Evolutionary conservation across 2,329 filamentous ascomycete genomes (phyloP).

Genomic region (Ceratocystis diversiconidia): DNA sequence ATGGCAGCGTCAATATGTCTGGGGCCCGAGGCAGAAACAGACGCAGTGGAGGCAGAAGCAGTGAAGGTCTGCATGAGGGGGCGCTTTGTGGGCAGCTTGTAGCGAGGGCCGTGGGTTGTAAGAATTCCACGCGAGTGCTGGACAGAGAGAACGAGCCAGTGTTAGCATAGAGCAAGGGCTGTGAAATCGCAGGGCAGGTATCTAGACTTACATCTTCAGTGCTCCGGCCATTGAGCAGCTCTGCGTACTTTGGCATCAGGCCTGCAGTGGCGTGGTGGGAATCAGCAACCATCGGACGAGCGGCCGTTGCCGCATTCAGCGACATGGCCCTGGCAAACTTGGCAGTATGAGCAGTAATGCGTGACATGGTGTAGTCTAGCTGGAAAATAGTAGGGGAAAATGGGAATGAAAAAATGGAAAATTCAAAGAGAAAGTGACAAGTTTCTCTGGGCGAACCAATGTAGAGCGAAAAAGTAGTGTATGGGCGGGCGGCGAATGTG

Average conservation of each 20-base stretch:
- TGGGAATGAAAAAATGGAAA: neutral
- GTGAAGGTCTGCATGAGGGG: constrained; percentile 52
- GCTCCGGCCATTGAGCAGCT: constrained; percentile 28
- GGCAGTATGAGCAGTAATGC: constrained; percentile 35
- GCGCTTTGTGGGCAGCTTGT: constrained; percentile 25
- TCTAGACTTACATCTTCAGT: constrained; percentile 29
- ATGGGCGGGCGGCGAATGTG: no score
- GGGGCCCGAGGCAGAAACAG: constrained; percentile 24
- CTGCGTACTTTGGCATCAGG: constrained; percentile 35
- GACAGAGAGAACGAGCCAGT: constrained; percentile 6
- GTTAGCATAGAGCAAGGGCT: neutral
- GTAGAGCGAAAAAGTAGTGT: neutral
- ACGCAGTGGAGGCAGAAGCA: constrained; percentile 33
- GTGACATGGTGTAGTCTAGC: constrained; percentile 29
- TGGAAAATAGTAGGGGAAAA: neutral
- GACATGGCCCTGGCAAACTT: constrained; percentile 33
- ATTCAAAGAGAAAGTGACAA: neutral
- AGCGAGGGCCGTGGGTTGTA: constrained; percentile 35
- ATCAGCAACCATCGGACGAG: constrained; percentile 26
- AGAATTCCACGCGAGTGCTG: constrained; percentile 29
- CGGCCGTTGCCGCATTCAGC: constrained; percentile 30
- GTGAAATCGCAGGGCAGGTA: neutral
- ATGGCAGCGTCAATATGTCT: constrained; percentile 38
- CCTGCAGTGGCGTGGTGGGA: constrained; percentile 26
- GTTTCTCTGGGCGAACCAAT: neutral